Evolutionary conservation across 129 eudicot species (phyloP).

Genomic region (Flaveria ramosissima): DNA sequence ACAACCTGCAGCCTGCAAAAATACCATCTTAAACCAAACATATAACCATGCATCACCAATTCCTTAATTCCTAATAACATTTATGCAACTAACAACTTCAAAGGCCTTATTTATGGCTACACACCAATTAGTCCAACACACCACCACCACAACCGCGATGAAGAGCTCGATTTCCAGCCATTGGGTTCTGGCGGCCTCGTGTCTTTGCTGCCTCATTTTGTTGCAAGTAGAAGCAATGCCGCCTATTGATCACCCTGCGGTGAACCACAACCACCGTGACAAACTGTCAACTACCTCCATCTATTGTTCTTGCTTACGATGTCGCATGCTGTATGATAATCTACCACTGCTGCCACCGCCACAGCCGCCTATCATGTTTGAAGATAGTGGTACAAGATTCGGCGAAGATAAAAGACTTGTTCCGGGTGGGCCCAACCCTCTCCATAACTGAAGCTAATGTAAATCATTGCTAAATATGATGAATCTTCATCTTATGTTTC

Average conservation of each 20-base stretch:
- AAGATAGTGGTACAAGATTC: neutral
- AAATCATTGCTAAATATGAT: too few species aligned
- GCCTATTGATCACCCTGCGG: neutral
- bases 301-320: neutral
- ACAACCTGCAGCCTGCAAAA: neutral
- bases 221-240: neutral
- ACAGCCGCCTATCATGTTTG: too few species aligned
- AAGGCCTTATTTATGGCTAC: neutral
- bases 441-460: too few species aligned
- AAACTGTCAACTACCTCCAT: neutral
- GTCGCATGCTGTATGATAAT: neutral
- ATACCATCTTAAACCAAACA: conserved; percentile 2
- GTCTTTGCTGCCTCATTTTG: neutral
- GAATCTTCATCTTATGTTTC: too few species aligned
- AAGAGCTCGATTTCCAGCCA: neutral
- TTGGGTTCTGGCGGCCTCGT: neutral
- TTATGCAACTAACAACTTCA: too few species aligned
- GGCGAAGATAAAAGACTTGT: neutral
- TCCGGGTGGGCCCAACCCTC: too few species aligned
- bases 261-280: neutral
- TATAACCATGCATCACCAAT: neutral
- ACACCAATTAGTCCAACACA: neutral
- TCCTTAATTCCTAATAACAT: neutral
- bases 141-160: neutral
- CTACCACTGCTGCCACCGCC: neutral